phyloP scores from a whole-genome alignment of 2,329 filamentous ascomycete species.

The Orbilia blumenaviensis region DNA sequence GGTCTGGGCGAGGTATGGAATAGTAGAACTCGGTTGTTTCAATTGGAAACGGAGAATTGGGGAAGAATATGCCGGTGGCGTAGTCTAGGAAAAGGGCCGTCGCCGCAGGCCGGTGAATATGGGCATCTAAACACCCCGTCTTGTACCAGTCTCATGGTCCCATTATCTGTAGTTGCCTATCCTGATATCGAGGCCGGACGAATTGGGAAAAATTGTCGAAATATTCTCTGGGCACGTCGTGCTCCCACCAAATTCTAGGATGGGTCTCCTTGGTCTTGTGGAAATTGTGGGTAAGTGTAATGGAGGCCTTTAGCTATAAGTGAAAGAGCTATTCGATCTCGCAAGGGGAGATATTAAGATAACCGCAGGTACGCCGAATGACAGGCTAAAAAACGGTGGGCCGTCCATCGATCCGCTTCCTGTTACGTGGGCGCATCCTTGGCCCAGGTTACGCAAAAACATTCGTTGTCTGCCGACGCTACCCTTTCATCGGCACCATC shows the following conservation, averaged over 20 bases:
- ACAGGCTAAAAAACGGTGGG: conserved; percentile 18
- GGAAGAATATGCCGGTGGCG: conserved; percentile 27
- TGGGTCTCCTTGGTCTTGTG: not conserved
- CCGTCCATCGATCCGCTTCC: not conserved
- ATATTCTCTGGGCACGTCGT: not conserved
- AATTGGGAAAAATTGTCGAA: not conserved
- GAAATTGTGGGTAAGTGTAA: not conserved
- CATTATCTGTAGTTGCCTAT: not conserved
- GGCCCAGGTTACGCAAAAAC: not conserved
- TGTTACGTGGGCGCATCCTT: not conserved
- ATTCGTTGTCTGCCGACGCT: not conserved
- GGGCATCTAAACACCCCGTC: conserved; percentile 16
- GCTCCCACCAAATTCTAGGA: not conserved
- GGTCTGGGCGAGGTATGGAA: not conserved
- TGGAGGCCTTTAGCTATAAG: conserved; percentile 19
- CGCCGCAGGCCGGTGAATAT: conserved; percentile 1
- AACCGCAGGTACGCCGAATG: conserved; percentile 20
- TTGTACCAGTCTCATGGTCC: not conserved
- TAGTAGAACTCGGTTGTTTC: conserved; percentile 18
- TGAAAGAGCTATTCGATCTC: conserved; percentile 30
- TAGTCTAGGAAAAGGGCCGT: conserved; percentile 34
- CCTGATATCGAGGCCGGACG: not conserved
- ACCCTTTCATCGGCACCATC: not conserved
- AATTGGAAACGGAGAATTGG: conserved; percentile 2
- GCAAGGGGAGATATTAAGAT: conserved; percentile 29